Evolutionary conservation across 495 filamentous ascomycete genomes (phyloP), one percentile per base, ranked within the genome.

Genomic region (Xylaria scruposa): DNA sequence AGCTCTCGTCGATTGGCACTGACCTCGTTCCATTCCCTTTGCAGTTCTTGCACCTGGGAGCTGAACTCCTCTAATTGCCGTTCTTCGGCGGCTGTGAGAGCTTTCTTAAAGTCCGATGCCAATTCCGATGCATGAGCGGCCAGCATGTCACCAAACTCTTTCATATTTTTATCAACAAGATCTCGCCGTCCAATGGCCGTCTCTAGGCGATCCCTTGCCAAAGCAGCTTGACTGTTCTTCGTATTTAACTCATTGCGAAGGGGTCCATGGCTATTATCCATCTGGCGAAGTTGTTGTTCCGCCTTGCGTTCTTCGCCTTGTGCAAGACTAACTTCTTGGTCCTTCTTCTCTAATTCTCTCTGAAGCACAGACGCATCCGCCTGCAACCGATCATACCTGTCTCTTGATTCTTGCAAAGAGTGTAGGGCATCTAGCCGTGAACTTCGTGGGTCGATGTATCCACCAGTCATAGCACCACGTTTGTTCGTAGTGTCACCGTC

Each of bases 401-500:
- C 90, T 33, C 93, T 89, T 85, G 91, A 92, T 75, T 88, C 91
- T 24, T 89, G 86, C 36, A 94, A 87, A n/a, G 88, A 87, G 72
- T 90, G 92, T 19, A 97, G 91, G 42, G 92, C 94, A 70, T 97
- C 92, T 15, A 98, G 83, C 17, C 95, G 89, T 0, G 95, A 98
- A 60, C 89, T 89, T 31, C 91, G 88, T 2, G 91, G 88, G 78
- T 99, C 95, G 51, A 95, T 88, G 80, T 91, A 99, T 73, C 96
- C 96, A 83, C 96, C 96, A 33, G 93, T 97, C 83, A 98, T 88
- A 2, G 94, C 96, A 80, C 96, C 96, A 73, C 94, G 91, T 83
- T 95, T 97, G 81, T 98, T 95, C 2, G 93, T 91, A 59, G 91
- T 91, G 81, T 99, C 96, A 76, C 96, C 96, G 24, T 97, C 94